Base-by-base conservation (phyloP, 1,139 yeast species). In the Kurtzmaniella natalensis region DNA sequence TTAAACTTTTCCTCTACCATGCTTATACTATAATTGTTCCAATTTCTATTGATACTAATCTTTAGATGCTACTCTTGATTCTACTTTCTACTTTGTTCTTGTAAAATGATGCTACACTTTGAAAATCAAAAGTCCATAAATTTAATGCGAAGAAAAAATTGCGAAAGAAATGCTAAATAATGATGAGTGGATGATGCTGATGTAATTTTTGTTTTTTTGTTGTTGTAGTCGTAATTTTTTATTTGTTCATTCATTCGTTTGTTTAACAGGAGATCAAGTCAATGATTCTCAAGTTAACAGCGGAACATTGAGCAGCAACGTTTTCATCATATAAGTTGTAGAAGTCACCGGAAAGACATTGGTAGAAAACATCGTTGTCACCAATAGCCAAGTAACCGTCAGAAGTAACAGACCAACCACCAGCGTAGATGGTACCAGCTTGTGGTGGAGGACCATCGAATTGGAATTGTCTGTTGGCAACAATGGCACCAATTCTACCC, bases 381-480 rank as follows among this genome's bases (percentile, higher is more conserved):
- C 92, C 92, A 46, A 83, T 64, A 40, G 86, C 85, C 57, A 84
- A 75, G 68, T 67, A 56, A 49, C 87, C 87, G 36, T 76, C 81
- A 37, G 59, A 50, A 39, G 81, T 70, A 50, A 81, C 62, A 33
- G 84, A 70, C 94, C 94, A 84, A 47, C 94, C 94, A 41, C 78
- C 85, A 55, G 94, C 94, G 64, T 79, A 82, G 62, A 83, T 78
- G 49, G 88, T 73, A 62, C 94, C 94, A 40, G 92, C 89, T 72
- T 83, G 94, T 53, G 92, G 92, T 64, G 89, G 88, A 49, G 92
- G 94, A 60, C 92, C 92, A 57, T 82, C 92, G 53, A 82, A 82
- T 70, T 82, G 92, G 81, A 82, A 81, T 70, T 82, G 92, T 69
- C 82, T 76, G 80, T 81, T 81, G 43, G 89, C 83, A 51, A 82